Evolutionary conservation across 768 basidiomycete genomes (phyloP), one percentile per base, ranked within the genome.

Genomic region (Boletus tomentosulus): DNA sequence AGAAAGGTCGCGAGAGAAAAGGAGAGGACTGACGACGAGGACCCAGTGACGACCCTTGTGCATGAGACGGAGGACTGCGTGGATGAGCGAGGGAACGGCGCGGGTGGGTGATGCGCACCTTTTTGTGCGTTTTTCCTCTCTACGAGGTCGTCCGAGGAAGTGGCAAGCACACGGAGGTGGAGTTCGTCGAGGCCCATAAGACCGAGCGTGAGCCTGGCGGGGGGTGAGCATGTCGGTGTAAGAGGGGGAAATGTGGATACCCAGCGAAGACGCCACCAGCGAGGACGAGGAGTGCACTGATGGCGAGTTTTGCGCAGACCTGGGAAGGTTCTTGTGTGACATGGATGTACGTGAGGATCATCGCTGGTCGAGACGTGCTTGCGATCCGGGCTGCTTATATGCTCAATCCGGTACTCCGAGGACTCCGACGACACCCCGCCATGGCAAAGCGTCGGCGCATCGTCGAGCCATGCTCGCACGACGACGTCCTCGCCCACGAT

Each of bases 161-260:
- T 79, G 0, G 91, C 77, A 39, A 97, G 76, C 4, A 96, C 94
- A 16, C 92, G 83, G 6, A 97, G 79, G 62, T 96, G 91, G 15
- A 97, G 80, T 56, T 93, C 90, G 58, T 97, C 93, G 16, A 95
- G 78, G 1, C 94, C 94, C 94, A 96, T 96, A 27, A 97, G 76
- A 1, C 92, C 94, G 28, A 97, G 82, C 0, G 94, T 97, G 50
- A 97, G 73, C 3, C 92, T 93, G 60, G 19, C 12, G 2, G 33
- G 15, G 8, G 9, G 25, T 65, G 11, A 42, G 50, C 3, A 43
- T 2, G 24, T 3, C 16, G 22, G 6, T 15, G 10, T 30, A 35
- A 28, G 11, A 4, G 28, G 22, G 9, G 16, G 71, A 82, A 9
- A 6, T 13, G 11, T 3, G 11, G 22, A 48, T 54, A 89, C 94